Base-by-base conservation (phyloP, 306 rosid species). In the Citrullus mucosospermus region DNA sequence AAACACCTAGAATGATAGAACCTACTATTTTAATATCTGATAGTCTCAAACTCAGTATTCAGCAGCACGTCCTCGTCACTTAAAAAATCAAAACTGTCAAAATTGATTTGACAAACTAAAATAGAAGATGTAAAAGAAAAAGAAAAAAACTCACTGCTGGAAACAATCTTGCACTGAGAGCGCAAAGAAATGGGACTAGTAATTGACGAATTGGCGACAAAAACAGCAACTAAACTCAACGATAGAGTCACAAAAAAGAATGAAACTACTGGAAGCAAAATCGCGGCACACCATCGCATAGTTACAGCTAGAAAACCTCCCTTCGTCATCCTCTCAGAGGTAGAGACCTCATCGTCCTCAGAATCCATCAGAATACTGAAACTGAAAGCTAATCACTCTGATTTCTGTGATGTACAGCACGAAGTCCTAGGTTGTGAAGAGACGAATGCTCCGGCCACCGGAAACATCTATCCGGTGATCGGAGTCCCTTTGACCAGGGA, bases 111-210 rank as follows among this genome's bases (percentile, higher is more conserved):
- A 48, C 15, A 20, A 76, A 48, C 51, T 2, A 63, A 25, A 51
- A 60, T 4, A 41, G 46, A 39, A n/a, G 25, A 34, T 39, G 18
- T 6, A 61, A 38, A 16, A 5, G 2, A 39, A 34, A 25, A 25
- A 25, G 28, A 25, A 25, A 25, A 25, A 9, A 57, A 85, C 89
- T 86, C 60, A 94, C 97, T 84, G 57, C 90, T 92, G 78, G 98
- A 95, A 75, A 95, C 88, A 80, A 95, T 90, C 82, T 86, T 89
- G 92, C 98, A 95, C 86, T 87, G 92, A 41, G 98, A 90, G 28
- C 90, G 89, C 46, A 89, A 70, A 36, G 95, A 88, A 81, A 91
- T 87, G 79, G 95, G 85, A 80, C 70, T 88, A 13, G 88, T 48
- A 25, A 84, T 78, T 5, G 92, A 87, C 39, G 91, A 87, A 86